Evolutionary conservation across 148 eudicot genomes (phyloP).

Genomic region (Vaccinium myrtillus): DNA sequence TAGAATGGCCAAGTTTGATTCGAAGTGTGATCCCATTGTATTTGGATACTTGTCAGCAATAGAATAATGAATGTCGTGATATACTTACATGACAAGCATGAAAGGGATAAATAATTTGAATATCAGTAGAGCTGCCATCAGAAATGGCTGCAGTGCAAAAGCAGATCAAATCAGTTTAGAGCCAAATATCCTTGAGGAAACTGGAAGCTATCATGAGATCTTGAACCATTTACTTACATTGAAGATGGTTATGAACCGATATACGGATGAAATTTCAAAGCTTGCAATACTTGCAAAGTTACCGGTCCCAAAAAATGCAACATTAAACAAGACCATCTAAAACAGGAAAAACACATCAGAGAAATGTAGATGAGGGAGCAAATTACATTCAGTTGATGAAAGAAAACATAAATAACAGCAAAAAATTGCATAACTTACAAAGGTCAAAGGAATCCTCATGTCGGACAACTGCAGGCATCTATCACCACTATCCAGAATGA

Average conservation of each 20-base stretch:
- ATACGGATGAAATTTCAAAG: slow-evolving; percentile 97
- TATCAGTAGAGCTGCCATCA: slow-evolving; percentile 92
- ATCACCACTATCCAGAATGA: slow-evolving; percentile 36
- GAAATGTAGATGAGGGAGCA: background rate
- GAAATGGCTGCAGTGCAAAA: slow-evolving; percentile 74
- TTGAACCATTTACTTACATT: slow-evolving; percentile 55
- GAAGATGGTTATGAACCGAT: slow-evolving; percentile 93
- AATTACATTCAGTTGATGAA: background rate
- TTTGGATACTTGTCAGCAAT: background rate
- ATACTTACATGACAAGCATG: slow-evolving; percentile 94
- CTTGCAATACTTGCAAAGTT: slow-evolving; percentile 98
- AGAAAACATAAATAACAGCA: background rate
- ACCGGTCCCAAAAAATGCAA: slow-evolving; percentile 97
- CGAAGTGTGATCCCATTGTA: background rate
- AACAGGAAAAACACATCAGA: slow-evolving; percentile 16
- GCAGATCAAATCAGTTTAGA: slow-evolving; percentile 27
- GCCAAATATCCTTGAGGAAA: background rate
- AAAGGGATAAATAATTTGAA: slow-evolving; percentile 90
- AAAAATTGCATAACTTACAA: slow-evolving; percentile 54
- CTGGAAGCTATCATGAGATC: background rate
- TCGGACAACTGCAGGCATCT: slow-evolving; percentile 77
- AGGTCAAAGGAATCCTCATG: slow-evolving; percentile 76
- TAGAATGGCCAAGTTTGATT: background rate
- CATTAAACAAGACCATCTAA: slow-evolving; percentile 88
- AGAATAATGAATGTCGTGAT: background rate